phyloP scores from a whole-genome alignment of 192 early-diverging fungal genomes.

The Podila clonocystis region DNA sequence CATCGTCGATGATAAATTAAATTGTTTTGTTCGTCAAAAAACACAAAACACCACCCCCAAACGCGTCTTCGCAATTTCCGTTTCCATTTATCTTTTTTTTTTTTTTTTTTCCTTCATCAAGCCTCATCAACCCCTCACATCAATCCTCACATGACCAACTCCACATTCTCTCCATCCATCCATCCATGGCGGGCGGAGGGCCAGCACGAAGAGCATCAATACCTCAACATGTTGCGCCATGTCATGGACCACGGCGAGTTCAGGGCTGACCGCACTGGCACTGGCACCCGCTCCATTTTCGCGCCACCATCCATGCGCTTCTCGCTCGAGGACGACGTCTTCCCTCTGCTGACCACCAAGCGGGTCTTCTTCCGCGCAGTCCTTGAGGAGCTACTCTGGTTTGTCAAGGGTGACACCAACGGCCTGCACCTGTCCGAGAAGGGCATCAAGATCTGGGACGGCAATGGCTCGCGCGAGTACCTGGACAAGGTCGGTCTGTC shows the following conservation, averaged over 20 bases:
- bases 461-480: slow-evolving; percentile 91
- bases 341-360: slow-evolving; percentile 96
- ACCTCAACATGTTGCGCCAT: slow-evolving; percentile 77
- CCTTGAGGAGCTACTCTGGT: slow-evolving; percentile 96
- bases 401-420: slow-evolving; percentile 92
- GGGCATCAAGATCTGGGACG: slow-evolving; percentile 86
- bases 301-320: slow-evolving; percentile 92
- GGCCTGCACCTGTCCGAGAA: slow-evolving; percentile 77
- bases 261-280: slow-evolving; percentile 91
- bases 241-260: slow-evolving; percentile 79
- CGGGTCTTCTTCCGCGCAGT: slow-evolving; percentile 92
- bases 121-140: neutral
- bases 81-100: neutral
- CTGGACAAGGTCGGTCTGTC: slow-evolving; percentile 85
- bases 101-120: neutral
- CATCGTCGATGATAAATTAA: neutral
- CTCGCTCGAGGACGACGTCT: slow-evolving; percentile 72
- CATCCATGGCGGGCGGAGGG: slow-evolving; percentile 33
- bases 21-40: neutral
- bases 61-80: no score
- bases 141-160: slow-evolving; percentile 16
- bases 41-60: no score
- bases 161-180: slow-evolving; percentile 36
- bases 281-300: slow-evolving; percentile 82
- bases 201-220: slow-evolving; percentile 88